Evolutionary conservation across 164 flowering plant genomes (phyloP), one percentile per base, ranked within the genome.

Genomic region (Berberis thunbergii): DNA sequence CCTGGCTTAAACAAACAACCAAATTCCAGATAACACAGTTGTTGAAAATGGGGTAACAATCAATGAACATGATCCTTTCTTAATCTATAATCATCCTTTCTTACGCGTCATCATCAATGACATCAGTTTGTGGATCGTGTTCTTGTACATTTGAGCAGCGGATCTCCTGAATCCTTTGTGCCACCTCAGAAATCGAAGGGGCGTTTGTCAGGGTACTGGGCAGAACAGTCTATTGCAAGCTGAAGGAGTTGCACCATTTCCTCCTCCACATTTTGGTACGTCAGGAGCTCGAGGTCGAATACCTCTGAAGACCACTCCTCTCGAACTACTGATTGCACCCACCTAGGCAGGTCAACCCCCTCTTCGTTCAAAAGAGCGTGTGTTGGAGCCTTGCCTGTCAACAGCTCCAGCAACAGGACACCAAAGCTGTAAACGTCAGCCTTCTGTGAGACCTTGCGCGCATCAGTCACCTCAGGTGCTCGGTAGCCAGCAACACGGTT

Each of bases 401-500:
- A 81, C 72, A 92, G 68, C 71, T 92, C 98, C 73, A 92, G 66
- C 7, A 92, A 77, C 68, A 89, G 68, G 8, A 89, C 86, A 1
- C 98, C 98, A 52, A 89, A 92, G 70, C 96, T 89, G 83, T 87
- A 89, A n/a, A 92, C 88, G 70, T 92, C 98, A 0, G 92, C 95
- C 65, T 87, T 89, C 52, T 85, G 96, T 7, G 98, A 89, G 43
- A 86, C 80, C 71, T 73, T 83, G 50, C 75, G 87, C 59, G 83
- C 68, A 55, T 89, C 93, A 0, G 91, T 87, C 38, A 89, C 91
- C 75, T 92, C 98, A 2, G 95, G 98, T 8, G 98, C 98, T 9
- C 93, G 89, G 57, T 92, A 92, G 43, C 95, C 96, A 10, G 80
- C 83, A 53, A 86, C 66, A 39, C 91, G 92, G 79, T 79, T 86